Percentiles rank a stretch among this genome's conserved stretches.
Evolutionary conservation across 179 eudicot species (phyloP).

Genomic region (Silene vulgaris): DNA sequence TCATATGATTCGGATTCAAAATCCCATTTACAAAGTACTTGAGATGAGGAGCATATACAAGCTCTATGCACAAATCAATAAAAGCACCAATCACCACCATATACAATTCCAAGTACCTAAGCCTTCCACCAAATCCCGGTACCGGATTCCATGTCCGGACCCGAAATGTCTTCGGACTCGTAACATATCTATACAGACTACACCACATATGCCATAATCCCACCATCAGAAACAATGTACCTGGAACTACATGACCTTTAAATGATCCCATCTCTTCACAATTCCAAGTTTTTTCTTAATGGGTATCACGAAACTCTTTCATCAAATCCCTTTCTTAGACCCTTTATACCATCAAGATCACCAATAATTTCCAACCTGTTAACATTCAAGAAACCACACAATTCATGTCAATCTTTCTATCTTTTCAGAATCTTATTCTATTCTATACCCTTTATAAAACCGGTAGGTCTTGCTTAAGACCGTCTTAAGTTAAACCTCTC

Average conservation of each 20-base stretch:
- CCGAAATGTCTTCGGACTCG: conserved; percentile 52
- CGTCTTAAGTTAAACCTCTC: not conserved
- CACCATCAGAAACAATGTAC: conserved; percentile 68
- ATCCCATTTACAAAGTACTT: conserved; percentile 62
- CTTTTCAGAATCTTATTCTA: conserved; percentile 20
- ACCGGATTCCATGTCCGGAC: conserved; percentile 80
- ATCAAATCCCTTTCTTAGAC: conserved; percentile 11
- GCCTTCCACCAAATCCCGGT: conserved; percentile 65
- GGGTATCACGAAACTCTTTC: conserved; percentile 25
- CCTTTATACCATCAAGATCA: conserved; percentile 8
- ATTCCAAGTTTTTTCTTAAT: not conserved
- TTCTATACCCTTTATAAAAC: not conserved
- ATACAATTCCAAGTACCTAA: conserved; percentile 81
- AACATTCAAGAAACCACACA: conserved; percentile 13
- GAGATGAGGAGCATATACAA: conserved; percentile 73
- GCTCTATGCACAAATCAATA: conserved; percentile 81
- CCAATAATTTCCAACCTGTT: conserved; percentile 1
- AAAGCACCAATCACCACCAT: conserved; percentile 65
- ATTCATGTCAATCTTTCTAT: conserved; percentile 13
- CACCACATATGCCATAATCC: conserved; percentile 91
- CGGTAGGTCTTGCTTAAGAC: no score
- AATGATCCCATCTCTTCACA: conserved; percentile 69
- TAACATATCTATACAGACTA: conserved; percentile 52
- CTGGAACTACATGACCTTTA: conserved; percentile 81
- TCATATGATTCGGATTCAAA: conserved; percentile 70